Percentiles rank a stretch among this genome's conserved stretches.
Evolutionary conservation across 345 rosid genomes (phyloP).

Genomic region (Geranium rotundifolium): DNA sequence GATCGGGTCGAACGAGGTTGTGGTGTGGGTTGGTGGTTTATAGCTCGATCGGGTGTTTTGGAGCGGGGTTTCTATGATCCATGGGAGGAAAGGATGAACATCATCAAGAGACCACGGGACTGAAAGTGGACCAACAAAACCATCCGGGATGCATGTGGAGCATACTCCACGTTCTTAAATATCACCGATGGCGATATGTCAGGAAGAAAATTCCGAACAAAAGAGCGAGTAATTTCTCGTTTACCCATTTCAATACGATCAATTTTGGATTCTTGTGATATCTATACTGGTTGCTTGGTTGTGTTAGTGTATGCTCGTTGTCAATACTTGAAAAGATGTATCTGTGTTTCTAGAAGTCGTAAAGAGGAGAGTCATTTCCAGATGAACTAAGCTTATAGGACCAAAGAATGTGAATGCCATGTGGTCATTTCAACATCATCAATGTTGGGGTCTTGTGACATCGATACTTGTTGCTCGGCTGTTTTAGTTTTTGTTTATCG

Average conservation of each 20-base stretch:
- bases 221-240: slow-evolving; percentile 21
- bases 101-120: slow-evolving; percentile 14
- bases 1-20: neutral
- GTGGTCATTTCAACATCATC: too few species aligned
- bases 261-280: neutral
- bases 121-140: slow-evolving; percentile 18
- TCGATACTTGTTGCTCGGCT: too few species aligned
- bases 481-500: neutral
- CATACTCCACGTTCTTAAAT: slow-evolving; percentile 45
- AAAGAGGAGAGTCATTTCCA: too few species aligned
- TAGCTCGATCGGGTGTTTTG: neutral
- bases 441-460: too few species aligned
- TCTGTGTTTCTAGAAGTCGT: too few species aligned
- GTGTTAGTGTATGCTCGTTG: neutral
- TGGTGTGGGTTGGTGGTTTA: neutral
- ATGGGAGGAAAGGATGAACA: slow-evolving; percentile 53
- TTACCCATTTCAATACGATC: neutral
- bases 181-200: slow-evolving; percentile 51
- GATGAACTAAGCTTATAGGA: too few species aligned
- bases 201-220: slow-evolving; percentile 53
- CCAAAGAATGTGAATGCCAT: too few species aligned
- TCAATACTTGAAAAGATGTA: too few species aligned
- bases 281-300: neutral
- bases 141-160: slow-evolving; percentile 65
- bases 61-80: neutral